phyloP scores from a whole-genome alignment of 1,139 yeast genomes.

The Taphrina populina region DNA sequence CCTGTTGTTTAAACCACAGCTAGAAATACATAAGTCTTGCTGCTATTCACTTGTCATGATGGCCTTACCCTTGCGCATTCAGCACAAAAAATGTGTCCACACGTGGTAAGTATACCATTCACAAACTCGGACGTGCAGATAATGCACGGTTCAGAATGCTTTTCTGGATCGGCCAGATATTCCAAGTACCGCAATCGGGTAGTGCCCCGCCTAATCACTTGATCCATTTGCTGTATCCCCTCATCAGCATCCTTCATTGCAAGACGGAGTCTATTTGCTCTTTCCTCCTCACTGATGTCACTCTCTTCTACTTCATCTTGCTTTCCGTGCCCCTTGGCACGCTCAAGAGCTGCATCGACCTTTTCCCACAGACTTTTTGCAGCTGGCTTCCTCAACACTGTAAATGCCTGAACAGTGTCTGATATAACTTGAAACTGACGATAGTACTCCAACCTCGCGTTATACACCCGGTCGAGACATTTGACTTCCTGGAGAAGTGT shows the following conservation, averaged over 20 bases:
- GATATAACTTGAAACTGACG: conserved; percentile 81
- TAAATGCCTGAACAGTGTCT: conserved; percentile 57
- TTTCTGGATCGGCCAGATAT: conserved; percentile 47
- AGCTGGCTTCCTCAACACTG: conserved; percentile 6
- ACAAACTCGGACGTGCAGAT: conserved; percentile 72
- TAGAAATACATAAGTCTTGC: neutral
- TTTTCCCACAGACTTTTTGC: neutral
- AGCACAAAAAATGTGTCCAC: conserved; percentile 56
- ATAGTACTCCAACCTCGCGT: conserved; percentile 74
- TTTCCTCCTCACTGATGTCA: conserved; percentile 38
- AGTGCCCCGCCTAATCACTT: conserved; percentile 36
- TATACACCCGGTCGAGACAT: conserved; percentile 64
- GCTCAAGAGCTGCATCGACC: conserved; percentile 4
- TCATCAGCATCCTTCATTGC: conserved; percentile 30
- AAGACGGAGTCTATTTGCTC: conserved; percentile 38
- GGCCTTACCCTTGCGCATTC: conserved; percentile 59
- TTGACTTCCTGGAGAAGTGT: conserved; percentile 50
- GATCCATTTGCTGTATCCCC: conserved; percentile 21
- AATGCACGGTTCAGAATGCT: conserved; percentile 56
- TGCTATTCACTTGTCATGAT: no score
- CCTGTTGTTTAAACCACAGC: conserved; percentile 59
- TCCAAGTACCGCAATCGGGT: conserved; percentile 59
- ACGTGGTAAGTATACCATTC: conserved; percentile 51
- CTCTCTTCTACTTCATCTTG: conserved; percentile 12
- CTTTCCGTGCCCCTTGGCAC: conserved; percentile 18